Conservation (phyloP, 106 monocot species). For the Hemerocallis citrina region DNA sequence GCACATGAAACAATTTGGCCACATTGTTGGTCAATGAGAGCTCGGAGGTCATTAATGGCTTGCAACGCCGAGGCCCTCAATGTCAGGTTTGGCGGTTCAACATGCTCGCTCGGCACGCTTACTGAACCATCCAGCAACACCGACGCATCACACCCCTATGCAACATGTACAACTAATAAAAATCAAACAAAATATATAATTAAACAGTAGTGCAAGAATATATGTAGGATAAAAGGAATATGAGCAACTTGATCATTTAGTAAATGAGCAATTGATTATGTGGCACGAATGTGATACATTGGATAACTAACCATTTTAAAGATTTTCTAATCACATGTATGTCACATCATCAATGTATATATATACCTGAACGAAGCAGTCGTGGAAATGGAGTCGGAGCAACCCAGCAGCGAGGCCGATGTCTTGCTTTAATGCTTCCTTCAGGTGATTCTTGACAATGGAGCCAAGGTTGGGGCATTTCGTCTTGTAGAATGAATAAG, state of each 20-base stretch:
- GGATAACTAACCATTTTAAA: not conserved
- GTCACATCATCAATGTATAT: not conserved
- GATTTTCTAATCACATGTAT: not conserved
- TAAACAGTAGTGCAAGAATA: too few relatives aligned
- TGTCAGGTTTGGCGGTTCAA: constrained; percentile 43
- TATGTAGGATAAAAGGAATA: too few relatives aligned
- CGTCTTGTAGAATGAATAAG: constrained; percentile 35
- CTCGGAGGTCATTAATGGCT: constrained; percentile 33
- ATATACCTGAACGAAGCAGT: constrained; percentile 46
- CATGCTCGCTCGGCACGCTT: constrained; percentile 48
- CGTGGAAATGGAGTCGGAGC: constrained; percentile 53
- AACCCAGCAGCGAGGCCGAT: constrained; percentile 43
- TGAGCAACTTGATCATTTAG: too few relatives aligned
- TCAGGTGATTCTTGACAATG: constrained; percentile 21
- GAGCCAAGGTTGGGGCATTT: constrained; percentile 28
- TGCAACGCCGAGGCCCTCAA: constrained; percentile 33
- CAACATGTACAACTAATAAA: too few relatives aligned
- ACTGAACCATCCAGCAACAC: constrained; percentile 60
- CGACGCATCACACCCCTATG: constrained; percentile 45
- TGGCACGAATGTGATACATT: not conserved
- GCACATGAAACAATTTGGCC: constrained; percentile 36
- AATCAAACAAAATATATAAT: too few relatives aligned
- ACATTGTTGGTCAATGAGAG: constrained; percentile 27
- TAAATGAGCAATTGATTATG: not conserved
- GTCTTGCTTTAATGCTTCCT: constrained; percentile 16